phyloP scores from a whole-genome alignment of 1,139 yeast species.

The Scheffersomyces titani region DNA sequence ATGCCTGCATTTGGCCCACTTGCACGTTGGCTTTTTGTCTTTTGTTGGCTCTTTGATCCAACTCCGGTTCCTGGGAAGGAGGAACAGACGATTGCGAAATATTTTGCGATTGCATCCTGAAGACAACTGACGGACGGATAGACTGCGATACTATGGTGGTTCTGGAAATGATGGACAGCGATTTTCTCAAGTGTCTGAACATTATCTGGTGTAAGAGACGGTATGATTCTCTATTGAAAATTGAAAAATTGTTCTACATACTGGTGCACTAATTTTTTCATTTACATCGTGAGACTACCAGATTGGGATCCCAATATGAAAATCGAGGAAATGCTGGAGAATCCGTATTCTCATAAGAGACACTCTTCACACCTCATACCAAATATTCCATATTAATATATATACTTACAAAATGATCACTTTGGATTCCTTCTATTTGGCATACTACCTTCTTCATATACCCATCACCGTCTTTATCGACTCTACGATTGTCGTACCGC shows the following conservation, averaged over 20 bases:
- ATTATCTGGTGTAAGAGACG: neutral
- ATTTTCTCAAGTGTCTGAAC: neutral
- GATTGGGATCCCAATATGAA: neutral
- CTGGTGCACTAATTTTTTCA: neutral
- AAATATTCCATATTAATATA: neutral
- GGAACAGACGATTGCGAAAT: neutral
- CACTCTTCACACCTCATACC: neutral
- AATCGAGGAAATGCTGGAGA: neutral
- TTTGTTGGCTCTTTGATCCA: neutral
- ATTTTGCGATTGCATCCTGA: neutral
- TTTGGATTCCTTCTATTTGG: constrained; percentile 25
- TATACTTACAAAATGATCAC: neutral
- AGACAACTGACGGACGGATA: neutral
- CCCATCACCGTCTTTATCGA: constrained; percentile 78
- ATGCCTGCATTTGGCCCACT: neutral
- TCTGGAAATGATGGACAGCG: neutral
- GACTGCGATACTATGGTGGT: neutral
- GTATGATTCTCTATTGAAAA: neutral
- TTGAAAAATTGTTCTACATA: neutral
- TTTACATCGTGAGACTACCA: neutral
- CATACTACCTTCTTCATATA: constrained; percentile 57
- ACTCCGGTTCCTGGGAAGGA: neutral
- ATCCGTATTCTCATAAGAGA: neutral
- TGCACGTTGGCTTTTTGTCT: neutral
- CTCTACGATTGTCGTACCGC: constrained; percentile 68